A percentile compares a stretch with the other conserved stretches of the same genome.
Evolutionary conservation across 148 eudicot species (phyloP).

Genomic region (Rhododendron ferrugineum): DNA sequence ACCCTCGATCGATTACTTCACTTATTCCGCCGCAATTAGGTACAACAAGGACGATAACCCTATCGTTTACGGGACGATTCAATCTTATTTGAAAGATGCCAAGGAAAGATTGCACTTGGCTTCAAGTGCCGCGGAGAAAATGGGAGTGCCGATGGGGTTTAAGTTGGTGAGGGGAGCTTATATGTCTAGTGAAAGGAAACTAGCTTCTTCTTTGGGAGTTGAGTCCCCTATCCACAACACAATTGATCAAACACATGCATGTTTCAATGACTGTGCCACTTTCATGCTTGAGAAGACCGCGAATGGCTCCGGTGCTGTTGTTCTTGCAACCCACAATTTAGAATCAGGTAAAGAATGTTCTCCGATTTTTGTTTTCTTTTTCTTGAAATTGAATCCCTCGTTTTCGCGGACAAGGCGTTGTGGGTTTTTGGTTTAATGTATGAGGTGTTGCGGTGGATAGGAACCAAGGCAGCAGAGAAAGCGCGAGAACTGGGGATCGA

Average conservation of each 20-base stretch:
- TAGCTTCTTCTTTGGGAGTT: constrained; percentile 58
- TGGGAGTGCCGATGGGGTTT: constrained; percentile 72
- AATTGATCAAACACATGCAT: constrained; percentile 60
- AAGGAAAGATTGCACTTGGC: constrained; percentile 49
- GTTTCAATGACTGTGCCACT: constrained; percentile 70
- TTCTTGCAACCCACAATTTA: constrained; percentile 89
- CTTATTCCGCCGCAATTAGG: constrained; percentile 54
- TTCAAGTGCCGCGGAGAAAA: constrained; percentile 44
- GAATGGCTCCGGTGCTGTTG: constrained; percentile 49
- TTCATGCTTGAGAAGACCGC: constrained; percentile 67
- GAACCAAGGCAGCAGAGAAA: constrained; percentile 52
- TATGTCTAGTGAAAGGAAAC: constrained; percentile 55
- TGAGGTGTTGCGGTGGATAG: constrained; percentile 20
- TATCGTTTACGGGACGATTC: constrained; percentile 59
- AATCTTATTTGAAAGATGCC: constrained; percentile 75
- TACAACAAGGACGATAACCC: constrained; percentile 46
- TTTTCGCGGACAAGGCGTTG: neutral
- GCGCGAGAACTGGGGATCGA: constrained; percentile 56
- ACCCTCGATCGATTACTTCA: constrained; percentile 47
- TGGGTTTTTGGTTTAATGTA: neutral
- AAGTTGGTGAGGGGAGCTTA: constrained; percentile 94
- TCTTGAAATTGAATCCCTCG: neutral
- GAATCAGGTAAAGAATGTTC: constrained; percentile 52
- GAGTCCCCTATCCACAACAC: constrained; percentile 69
- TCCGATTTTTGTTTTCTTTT: neutral